Percentiles rank a stretch among this genome's conserved stretches.
phyloP scores from a whole-genome alignment of 108 stramenopile genomes.

The Pseudonitzschia pungens region DNA sequence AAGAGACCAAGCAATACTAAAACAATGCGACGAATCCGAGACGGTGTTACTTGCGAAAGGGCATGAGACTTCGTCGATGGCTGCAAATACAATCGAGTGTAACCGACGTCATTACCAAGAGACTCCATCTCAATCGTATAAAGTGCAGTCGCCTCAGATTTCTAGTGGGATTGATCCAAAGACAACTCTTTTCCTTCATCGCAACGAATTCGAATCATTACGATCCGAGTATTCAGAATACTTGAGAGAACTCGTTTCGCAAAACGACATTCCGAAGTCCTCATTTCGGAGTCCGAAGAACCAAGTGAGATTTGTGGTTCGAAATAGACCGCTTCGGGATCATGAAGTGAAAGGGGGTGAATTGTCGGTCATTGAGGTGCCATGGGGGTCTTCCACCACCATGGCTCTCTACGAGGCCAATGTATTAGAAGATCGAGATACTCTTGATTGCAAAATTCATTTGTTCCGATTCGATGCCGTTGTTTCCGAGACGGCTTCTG shows the following conservation, averaged over 20 bases:
- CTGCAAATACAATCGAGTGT: neutral
- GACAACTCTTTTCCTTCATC: constrained; percentile 14
- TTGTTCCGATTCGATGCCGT: constrained; percentile 26
- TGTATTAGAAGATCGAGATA: constrained; percentile 17
- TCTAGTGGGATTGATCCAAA: constrained; percentile 7
- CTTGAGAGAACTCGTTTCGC: neutral
- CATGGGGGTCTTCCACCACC: neutral
- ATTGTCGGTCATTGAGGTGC: constrained; percentile 25
- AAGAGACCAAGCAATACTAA: neutral
- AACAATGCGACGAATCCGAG: neutral
- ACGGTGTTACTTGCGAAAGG: neutral
- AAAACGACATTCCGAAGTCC: neutral
- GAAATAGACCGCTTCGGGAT: constrained; percentile 23
- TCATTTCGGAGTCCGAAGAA: neutral
- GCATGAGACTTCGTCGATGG: neutral
- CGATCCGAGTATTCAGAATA: constrained; percentile 15
- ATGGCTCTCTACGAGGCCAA: constrained; percentile 28
- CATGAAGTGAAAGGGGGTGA: constrained; percentile 24
- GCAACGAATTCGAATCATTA: constrained; percentile 19
- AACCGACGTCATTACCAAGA: neutral
- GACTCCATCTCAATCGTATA: neutral
- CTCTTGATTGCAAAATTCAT: constrained; percentile 20
- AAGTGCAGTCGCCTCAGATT: neutral
- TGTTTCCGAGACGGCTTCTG: constrained; percentile 13
- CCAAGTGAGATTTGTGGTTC: constrained; percentile 16